These are phyloP conservation scores for Agmasoma carcini DNA, from an alignment of 371 early-diverging fungal species.

Conservation along the genomic window DNA sequence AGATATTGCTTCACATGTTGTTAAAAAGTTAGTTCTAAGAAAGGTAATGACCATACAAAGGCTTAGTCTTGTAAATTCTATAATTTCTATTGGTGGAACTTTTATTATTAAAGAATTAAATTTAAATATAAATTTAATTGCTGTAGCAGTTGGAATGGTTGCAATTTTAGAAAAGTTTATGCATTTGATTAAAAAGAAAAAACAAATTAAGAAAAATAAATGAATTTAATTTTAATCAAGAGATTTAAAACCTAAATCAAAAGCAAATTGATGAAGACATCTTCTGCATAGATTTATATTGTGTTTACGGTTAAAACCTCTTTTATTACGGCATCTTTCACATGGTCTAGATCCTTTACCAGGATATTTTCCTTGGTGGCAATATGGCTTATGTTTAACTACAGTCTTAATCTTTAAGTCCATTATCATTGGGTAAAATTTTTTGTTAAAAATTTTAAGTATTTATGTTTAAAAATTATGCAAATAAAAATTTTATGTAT, in stretches of 20 bases:
- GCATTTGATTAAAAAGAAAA: background rate
- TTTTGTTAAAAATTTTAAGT: background rate
- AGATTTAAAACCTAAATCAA: conserved; percentile 77
- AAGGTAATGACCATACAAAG: conserved; percentile 3
- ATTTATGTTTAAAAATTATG: background rate
- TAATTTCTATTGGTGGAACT: background rate
- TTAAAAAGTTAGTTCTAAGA: conserved; percentile 16
- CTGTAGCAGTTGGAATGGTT: background rate
- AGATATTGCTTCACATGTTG: conserved; percentile 5
- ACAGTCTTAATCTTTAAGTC: conserved; percentile 9
- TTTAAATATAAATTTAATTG: background rate
- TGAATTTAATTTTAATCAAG: conserved; percentile 36
- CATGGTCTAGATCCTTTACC: conserved; percentile 49
- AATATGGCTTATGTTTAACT: conserved; percentile 8
- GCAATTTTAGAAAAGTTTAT: background rate
- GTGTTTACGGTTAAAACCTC: conserved; percentile 98
- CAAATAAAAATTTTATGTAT: background rate
- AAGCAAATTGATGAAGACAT: conserved; percentile 97
- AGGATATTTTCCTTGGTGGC: conserved; percentile 19
- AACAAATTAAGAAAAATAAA: conserved; percentile 9
- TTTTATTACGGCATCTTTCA: conserved; percentile 65
- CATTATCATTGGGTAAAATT: conserved; percentile 10
- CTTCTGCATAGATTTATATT: conserved; percentile 95
- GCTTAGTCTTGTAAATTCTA: conserved; percentile 4
- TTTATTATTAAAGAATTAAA: background rate